phyloP scores from a whole-genome alignment of 768 basidiomycete species.

The Boletales sp. region DNA sequence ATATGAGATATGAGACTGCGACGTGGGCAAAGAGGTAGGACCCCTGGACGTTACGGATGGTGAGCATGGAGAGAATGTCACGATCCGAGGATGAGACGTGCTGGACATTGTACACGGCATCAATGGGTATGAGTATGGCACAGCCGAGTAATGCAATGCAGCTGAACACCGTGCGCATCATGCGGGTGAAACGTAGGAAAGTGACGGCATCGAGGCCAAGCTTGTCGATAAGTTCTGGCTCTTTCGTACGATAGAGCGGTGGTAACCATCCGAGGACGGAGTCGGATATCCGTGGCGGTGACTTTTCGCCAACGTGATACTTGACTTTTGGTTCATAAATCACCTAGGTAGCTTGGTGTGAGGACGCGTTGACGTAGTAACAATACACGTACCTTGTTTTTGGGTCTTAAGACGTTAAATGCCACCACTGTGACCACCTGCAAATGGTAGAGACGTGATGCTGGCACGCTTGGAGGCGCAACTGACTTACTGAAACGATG shows the following conservation, averaged over 20 bases:
- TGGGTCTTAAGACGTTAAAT: slow-evolving; percentile 86
- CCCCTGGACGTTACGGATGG: slow-evolving; percentile 79
- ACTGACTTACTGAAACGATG: slow-evolving; percentile 58
- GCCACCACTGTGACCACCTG: slow-evolving; percentile 64
- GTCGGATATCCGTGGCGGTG: slow-evolving; percentile 77
- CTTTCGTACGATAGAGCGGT: slow-evolving; percentile 77
- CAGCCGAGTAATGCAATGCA: slow-evolving; percentile 62
- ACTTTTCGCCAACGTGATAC: slow-evolving; percentile 75
- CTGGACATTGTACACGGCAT: slow-evolving; percentile 78
- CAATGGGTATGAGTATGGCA: slow-evolving; percentile 79
- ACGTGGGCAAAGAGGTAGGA: slow-evolving; percentile 81
- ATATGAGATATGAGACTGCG: slow-evolving; percentile 78
- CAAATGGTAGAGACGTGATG: slow-evolving; percentile 5
- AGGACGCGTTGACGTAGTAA: neutral
- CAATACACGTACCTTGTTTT: slow-evolving; percentile 64
- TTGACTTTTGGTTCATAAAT: slow-evolving; percentile 94
- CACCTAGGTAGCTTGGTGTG: slow-evolving; percentile 42
- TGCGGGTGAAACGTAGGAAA: slow-evolving; percentile 87
- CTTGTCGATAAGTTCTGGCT: slow-evolving; percentile 85
- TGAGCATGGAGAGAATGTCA: slow-evolving; percentile 74
- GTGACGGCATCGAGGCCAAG: slow-evolving; percentile 91
- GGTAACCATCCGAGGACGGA: slow-evolving; percentile 88
- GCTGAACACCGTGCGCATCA: slow-evolving; percentile 74
- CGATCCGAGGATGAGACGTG: slow-evolving; percentile 49
- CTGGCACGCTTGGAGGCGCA: neutral